Percentiles rank a stretch among this genome's conserved stretches.
phyloP scores from a whole-genome alignment of 371 early-diverging fungal species.

The Mucor velutinosus region DNA sequence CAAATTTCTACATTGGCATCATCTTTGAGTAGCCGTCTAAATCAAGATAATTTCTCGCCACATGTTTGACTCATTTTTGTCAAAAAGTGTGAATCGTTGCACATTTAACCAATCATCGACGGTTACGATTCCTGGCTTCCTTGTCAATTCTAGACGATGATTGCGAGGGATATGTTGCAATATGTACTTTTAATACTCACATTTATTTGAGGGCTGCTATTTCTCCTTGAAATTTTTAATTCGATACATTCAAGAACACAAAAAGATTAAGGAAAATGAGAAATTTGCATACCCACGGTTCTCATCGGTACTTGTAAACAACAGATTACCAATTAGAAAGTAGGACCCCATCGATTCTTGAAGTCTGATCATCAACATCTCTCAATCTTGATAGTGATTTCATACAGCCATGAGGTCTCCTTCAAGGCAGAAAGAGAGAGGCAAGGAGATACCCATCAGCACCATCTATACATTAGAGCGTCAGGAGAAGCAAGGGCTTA shows the following conservation, averaged over 20 bases:
- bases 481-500: not conserved
- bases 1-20: not conserved
- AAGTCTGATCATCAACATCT: not conserved
- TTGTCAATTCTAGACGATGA: not conserved
- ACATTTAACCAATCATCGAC: not conserved
- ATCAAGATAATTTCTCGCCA: constrained; percentile 1
- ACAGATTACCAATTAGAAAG: not conserved
- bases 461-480: not conserved
- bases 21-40: not conserved
- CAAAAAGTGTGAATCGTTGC: not conserved
- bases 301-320: not conserved
- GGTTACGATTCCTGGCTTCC: not conserved
- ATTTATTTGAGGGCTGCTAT: not conserved
- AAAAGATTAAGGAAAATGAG: not conserved
- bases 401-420: too few relatives aligned
- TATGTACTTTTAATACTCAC: not conserved
- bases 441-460: too few relatives aligned
- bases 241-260: not conserved
- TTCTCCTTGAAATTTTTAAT: not conserved
- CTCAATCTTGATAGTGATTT: too few relatives aligned
- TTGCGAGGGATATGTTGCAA: not conserved
- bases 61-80: not conserved
- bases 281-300: constrained; percentile 1
- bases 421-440: too few relatives aligned
- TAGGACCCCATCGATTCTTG: not conserved